Base-by-base conservation (phyloP, 305 asterid genomes). In the Stenogyne calaminthoides region DNA sequence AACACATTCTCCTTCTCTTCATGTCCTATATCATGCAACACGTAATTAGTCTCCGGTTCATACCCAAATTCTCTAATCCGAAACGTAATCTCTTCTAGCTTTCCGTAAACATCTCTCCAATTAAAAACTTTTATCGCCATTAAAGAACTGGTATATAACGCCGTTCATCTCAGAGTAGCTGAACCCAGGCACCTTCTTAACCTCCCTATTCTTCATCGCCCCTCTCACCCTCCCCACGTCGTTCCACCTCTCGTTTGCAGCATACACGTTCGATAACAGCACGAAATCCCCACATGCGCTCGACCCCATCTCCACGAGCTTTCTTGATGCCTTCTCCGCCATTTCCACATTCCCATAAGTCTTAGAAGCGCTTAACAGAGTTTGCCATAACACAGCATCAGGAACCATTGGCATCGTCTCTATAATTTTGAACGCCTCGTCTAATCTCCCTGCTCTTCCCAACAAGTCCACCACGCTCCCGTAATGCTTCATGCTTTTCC, bases 1-100 rank as follows among this genome's bases (percentile, higher is more conserved):
- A 95, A 77, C 1, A 85, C 98, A 75, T 95, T 89, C 85, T 87
- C 98, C 84, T 92, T 95, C 88, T 95, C 99, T 74, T 95, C 98
- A 8, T 67, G 78, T 27, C 90, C 97, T 65, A 95, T 87, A 80
- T 92, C 99, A 72, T 95, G 99, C 82, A 92, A 70, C 81, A 95
- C 99, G 42, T 78, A 83, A 29, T 81, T 79, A 15, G 96, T 95
- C 64, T 87, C 97, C 0, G 99, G 82, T 60, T 84, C 86, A 61
- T 95, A 89, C 72, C 99, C 99, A 0, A 75, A 69, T 56, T 90
- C 87, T 55, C 85, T 80, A 46, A 88, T 84, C 81, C 75, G 80
- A 14, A 71, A 72, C 20, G 73, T 81, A 42, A 95, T 78, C 87
- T 90, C 98, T 16, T 92, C 97, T 34, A 92, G 77, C 71, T 95